Evolutionary conservation across 441 rosid species (phyloP), one percentile per base, ranked within the genome.

Genomic region (Populus hybrid): DNA sequence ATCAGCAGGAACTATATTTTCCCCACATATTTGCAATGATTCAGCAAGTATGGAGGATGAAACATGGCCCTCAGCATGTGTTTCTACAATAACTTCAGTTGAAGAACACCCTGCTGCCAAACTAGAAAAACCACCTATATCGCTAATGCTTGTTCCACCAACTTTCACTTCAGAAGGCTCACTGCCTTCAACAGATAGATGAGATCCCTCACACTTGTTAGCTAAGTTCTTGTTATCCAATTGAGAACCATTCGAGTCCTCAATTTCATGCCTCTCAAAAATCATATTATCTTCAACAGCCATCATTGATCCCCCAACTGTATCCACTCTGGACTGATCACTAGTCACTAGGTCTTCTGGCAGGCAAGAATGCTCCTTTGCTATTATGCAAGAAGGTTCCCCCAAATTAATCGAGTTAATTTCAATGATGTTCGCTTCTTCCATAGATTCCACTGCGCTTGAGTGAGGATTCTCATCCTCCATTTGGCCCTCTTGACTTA

Each of bases 341-440:
- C 53, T 29, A 72, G 65, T 63, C 74, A 73, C 82, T 45, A 65
- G 26, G 68, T 80, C 83, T 67, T 78, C 81, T 67, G 71, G 45
- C 36, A 80, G 77, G 74, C 86, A 86, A 38, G 87, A 75, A 78
- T 73, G 83, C 77, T 35, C 85, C 77, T 86, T 74, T 35, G 74
- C 78, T 64, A 75, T 67, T 70, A 80, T 45, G 77, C 71, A 72
- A 75, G 81, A 77, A 80, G 85, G 75, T 68, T 87, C 89, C 53
- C 74, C 87, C 64, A 74, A 76, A 50, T 78, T 79, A 16, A 61
- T 74, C 69, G 74, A 64, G 70, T 68, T 79, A 72, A 71, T 77
- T 82, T 45, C 77, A 20, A 29, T 45, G 42, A 69, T 36, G 79
- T 80, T 76, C 71, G 74, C 81, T 74, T 82, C 91, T 74, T 77